phyloP scores from a whole-genome alignment of 1,139 yeast genomes.

The Wickerhamomyces sp. region DNA sequence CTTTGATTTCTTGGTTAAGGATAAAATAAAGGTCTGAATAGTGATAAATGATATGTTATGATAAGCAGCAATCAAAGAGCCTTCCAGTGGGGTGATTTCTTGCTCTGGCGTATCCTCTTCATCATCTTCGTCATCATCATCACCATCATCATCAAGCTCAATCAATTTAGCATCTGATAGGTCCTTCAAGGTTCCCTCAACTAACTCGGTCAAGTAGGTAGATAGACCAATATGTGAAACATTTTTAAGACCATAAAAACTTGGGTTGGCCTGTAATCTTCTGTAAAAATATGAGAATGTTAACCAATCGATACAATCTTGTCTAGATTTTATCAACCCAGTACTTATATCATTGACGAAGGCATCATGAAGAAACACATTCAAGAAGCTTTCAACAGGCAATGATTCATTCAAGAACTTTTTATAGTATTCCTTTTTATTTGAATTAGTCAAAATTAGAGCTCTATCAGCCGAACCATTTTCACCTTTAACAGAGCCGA shows the following conservation, averaged over 20 bases:
- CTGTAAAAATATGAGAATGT: constrained; percentile 82
- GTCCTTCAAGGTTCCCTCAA: constrained; percentile 70
- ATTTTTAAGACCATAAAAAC: constrained; percentile 76
- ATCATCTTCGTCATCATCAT: constrained; percentile 33
- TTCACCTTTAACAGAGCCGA: constrained; percentile 49
- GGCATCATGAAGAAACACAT: constrained; percentile 55
- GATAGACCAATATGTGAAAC: constrained; percentile 66
- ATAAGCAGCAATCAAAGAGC: constrained; percentile 72
- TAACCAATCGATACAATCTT: constrained; percentile 88
- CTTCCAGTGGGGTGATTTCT: constrained; percentile 56
- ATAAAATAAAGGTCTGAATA: constrained; percentile 51
- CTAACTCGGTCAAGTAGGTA: constrained; percentile 75
- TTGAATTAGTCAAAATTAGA: constrained; percentile 51
- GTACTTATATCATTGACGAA: constrained; percentile 69
- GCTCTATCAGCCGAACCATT: constrained; percentile 36
- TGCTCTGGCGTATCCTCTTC: constrained; percentile 37
- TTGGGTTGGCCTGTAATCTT: constrained; percentile 76
- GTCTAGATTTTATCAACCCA: constrained; percentile 61
- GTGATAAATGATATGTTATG: constrained; percentile 62
- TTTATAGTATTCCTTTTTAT: constrained; percentile 60
- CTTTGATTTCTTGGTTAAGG: constrained; percentile 51
- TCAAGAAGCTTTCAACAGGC: constrained; percentile 79
- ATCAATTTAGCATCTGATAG: constrained; percentile 58
- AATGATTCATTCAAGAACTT: constrained; percentile 70
- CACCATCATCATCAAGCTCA: constrained; percentile 40